phyloP scores from a whole-genome alignment of 805 yeast species.

The Pichia californica region DNA sequence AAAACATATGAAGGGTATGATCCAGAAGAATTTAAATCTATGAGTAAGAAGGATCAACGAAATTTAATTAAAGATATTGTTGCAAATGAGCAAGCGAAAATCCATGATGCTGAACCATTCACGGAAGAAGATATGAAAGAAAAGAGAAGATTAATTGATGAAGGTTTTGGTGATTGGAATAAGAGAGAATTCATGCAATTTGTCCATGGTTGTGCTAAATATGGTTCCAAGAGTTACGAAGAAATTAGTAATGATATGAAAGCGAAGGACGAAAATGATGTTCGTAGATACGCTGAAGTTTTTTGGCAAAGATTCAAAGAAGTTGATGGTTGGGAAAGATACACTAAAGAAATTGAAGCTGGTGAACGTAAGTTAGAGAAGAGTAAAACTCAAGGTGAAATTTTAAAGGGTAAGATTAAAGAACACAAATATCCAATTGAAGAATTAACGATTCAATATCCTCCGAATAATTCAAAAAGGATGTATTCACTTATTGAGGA shows the following conservation, averaged over 20 bases:
- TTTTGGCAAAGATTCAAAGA: constrained; percentile 59
- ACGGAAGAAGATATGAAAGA: constrained; percentile 54
- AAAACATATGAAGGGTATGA: constrained; percentile 22
- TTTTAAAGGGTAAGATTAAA: constrained; percentile 47
- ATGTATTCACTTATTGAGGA: constrained; percentile 67
- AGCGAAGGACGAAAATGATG: constrained; percentile 52
- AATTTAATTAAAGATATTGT: constrained; percentile 29
- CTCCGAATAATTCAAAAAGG: constrained; percentile 78
- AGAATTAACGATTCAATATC: constrained; percentile 60
- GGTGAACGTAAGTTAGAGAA: constrained; percentile 64
- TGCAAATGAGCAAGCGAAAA: constrained; percentile 45
- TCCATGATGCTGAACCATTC: constrained; percentile 51
- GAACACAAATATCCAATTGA: constrained; percentile 54
- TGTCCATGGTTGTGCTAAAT: constrained; percentile 61
- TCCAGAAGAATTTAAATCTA: constrained; percentile 26
- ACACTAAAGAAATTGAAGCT: constrained; percentile 61
- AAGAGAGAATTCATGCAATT: constrained; percentile 70
- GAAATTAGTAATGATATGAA: constrained; percentile 51
- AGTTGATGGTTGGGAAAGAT: constrained; percentile 67
- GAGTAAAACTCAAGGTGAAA: constrained; percentile 46
- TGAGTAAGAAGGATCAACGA: constrained; percentile 20
- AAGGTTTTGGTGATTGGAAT: constrained; percentile 64
- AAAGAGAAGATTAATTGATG: constrained; percentile 46
- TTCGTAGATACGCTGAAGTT: constrained; percentile 47
- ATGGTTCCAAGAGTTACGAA: constrained; percentile 48